These are phyloP conservation scores for Dianthus caryophyllus DNA, from an alignment of 148 eudicot species.

Conservation along the genomic window DNA sequence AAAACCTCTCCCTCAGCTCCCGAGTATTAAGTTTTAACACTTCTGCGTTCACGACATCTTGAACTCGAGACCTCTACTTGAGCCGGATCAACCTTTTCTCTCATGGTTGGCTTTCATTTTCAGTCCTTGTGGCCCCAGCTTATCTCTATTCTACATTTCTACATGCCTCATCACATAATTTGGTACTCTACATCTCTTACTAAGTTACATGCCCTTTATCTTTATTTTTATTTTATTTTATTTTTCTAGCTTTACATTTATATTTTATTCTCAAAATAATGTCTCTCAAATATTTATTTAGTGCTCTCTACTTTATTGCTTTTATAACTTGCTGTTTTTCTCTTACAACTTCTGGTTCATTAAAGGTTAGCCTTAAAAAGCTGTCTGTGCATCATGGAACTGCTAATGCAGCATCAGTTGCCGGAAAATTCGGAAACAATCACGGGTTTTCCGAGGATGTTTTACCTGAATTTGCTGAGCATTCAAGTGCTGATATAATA, in stretches of 20 bases:
- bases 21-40: too few relatives aligned
- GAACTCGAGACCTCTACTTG: not conserved
- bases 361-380: conserved; percentile 50
- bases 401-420: conserved; percentile 29
- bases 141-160: conserved; percentile 8
- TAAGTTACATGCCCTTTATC: too few relatives aligned
- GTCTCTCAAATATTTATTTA: conserved; percentile 27
- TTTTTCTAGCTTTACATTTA: not conserved
- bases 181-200: not conserved
- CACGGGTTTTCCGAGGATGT: conserved; percentile 18
- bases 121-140: conserved; percentile 8
- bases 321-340: conserved; percentile 32
- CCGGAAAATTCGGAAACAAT: conserved; percentile 30
- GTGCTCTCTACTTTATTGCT: conserved; percentile 36
- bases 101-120: not conserved
- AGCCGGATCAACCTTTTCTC: not conserved
- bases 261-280: conserved; percentile 20
- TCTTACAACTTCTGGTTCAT: conserved; percentile 38
- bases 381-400: conserved; percentile 33
- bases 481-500: conserved; percentile 36
- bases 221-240: too few relatives aligned
- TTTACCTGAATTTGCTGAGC: conserved; percentile 14
- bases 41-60: too few relatives aligned
- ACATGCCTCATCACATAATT: not conserved
- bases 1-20: too few relatives aligned